These are phyloP conservation scores for Boletus sp. DNA, from an alignment of 1,284 basidiomycete genomes.

Conservation along the genomic window DNA sequence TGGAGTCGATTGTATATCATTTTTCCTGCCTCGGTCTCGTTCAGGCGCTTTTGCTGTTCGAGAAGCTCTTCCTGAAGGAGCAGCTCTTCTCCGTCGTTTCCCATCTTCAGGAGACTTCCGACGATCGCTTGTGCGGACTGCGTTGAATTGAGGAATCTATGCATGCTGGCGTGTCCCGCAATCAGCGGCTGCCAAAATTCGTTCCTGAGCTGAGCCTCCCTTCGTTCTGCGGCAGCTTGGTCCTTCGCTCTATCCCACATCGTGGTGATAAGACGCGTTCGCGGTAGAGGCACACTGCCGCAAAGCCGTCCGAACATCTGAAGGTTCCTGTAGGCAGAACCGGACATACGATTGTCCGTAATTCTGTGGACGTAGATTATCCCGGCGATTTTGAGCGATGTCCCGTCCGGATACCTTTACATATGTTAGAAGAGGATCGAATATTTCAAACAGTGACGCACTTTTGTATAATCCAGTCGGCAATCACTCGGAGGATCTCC, in stretches of 20 bases:
- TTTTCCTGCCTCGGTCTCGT: constrained; percentile 30
- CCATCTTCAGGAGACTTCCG: neutral
- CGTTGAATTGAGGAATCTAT: constrained; percentile 16
- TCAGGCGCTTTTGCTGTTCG: constrained; percentile 16
- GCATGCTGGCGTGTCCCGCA: constrained; percentile 36
- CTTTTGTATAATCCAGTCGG: constrained; percentile 32
- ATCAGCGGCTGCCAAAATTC: constrained; percentile 36
- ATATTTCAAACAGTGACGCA: constrained; percentile 2
- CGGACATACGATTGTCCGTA: constrained; percentile 49
- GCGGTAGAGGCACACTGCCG: constrained; percentile 6
- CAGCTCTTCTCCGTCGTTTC: neutral
- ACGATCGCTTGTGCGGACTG: constrained; percentile 12
- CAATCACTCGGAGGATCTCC: constrained; percentile 30
- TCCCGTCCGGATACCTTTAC: constrained; percentile 18
- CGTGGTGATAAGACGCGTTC: constrained; percentile 49
- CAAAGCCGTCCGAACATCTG: constrained; percentile 45
- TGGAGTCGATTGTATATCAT: constrained; percentile 24
- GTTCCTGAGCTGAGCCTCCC: constrained; percentile 30
- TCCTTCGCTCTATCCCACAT: constrained; percentile 31
- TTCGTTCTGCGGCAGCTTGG: constrained; percentile 8
- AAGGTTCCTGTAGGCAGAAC: constrained; percentile 49
- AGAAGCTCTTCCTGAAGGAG: constrained; percentile 32
- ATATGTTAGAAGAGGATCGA: neutral
- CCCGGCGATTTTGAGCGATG: constrained; percentile 38
- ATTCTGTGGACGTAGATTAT: constrained; percentile 56